Evolutionary conservation across 1,284 basidiomycete species (phyloP), one percentile per base, ranked within the genome.

Genomic region (Rhodotorula sp.): DNA sequence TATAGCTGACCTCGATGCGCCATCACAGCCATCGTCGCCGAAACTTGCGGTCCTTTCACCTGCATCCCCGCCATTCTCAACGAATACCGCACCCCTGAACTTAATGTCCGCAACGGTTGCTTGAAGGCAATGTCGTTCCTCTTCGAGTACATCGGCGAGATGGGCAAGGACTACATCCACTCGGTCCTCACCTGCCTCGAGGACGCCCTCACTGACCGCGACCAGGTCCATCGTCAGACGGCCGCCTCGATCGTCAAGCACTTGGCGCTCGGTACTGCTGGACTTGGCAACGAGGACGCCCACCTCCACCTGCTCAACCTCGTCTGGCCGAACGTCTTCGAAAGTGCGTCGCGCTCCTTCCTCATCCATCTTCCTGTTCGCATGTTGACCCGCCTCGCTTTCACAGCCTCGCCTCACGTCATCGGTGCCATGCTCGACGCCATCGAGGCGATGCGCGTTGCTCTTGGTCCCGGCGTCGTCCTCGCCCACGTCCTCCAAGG

Each of bases 91-190:
- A 99, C 95, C 2, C 82, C 82, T 2, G 96, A 99, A 80, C 86
- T 99, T 71, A 99, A 99, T 80, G 96, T 99, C 55, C 90, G 96
- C 64, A 99, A 95, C n/a, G 96, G 96, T 71, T 99, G 95, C 86
- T 85, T 99, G 72, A 99, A 99, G 81, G 94, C 96, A 1, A 85
- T 99, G 37, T 94, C 94, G 8, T 99, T 97, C 85, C 90, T 99
- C 69, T 99, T 99, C 79, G 96, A 99, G 84, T 99, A 99, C 79
- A 95, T 99, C 77, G 96, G 96, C n/a, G 96, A 97, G 52, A 95
- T 98, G 84, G 94, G 93, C 37, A 95, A 96, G 75, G 96, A 97
- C 83, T 99, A 99, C 80, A 90, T 91, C 78, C 93, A 98, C 82
- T 95, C 92, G 1, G 93, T 98, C 26, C 90, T 98, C 64, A 94